Conservation (phyloP, 2,329 filamentous ascomycete species). For the Fusarium oxysporum region DNA sequence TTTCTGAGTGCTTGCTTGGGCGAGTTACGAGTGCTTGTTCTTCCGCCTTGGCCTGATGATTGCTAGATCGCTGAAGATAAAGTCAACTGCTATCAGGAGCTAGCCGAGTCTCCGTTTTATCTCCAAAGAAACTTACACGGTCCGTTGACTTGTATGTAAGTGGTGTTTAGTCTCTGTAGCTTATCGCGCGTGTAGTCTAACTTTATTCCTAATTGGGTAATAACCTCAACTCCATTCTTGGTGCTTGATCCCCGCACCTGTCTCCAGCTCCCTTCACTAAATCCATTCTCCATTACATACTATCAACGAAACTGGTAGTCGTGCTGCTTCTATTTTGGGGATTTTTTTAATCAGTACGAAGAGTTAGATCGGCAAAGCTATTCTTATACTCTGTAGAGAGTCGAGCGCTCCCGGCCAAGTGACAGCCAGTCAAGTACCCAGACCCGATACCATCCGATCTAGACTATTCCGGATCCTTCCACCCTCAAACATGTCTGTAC, state of each 20-base stretch:
- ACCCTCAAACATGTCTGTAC: accelerated
- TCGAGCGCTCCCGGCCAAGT: background rate
- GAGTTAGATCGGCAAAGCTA: background rate
- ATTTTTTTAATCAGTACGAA: accelerated
- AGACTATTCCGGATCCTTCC: accelerated
- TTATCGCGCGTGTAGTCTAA: accelerated
- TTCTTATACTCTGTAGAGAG: background rate
- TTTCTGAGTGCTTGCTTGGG: too few species aligned
- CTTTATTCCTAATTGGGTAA: background rate
- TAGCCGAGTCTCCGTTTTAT: background rate
- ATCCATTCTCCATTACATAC: background rate
- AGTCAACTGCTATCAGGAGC: accelerated
- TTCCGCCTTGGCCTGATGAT: background rate
- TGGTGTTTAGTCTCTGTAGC: background rate
- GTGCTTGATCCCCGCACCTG: background rate
- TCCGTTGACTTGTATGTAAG: background rate
- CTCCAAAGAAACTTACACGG: background rate
- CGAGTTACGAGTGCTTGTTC: background rate
- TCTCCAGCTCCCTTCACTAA: background rate
- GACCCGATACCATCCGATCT: background rate
- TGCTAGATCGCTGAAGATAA: background rate
- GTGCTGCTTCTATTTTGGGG: background rate
- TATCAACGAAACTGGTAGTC: background rate
- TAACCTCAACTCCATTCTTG: background rate
- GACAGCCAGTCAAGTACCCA: background rate